Evolutionary conservation across 768 basidiomycete species (phyloP).

Genomic region (Tulasnella calospora): DNA sequence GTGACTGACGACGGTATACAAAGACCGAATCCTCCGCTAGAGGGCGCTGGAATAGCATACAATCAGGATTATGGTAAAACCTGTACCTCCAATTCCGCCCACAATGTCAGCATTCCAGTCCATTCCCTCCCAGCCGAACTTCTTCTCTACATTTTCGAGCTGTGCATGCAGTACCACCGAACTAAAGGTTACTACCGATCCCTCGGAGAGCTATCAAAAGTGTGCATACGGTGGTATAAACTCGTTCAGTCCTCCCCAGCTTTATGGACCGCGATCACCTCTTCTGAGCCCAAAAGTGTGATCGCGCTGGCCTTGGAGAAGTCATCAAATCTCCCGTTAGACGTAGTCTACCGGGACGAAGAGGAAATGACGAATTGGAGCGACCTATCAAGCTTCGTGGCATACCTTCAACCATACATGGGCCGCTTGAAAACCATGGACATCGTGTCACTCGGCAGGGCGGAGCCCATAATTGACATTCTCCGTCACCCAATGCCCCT

Average conservation of each 20-base stretch:
- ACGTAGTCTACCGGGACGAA: not conserved
- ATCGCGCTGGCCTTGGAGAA: not conserved
- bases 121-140: not conserved
- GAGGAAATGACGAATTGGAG: too few species aligned
- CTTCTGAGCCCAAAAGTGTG: not conserved
- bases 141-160: not conserved
- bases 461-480: too few species aligned
- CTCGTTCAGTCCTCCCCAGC: not conserved
- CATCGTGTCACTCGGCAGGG: too few species aligned
- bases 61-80: too few species aligned
- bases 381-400: too few species aligned
- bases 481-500: too few species aligned
- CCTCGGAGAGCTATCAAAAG: not conserved
- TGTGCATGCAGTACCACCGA: not conserved
- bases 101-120: not conserved
- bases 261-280: not conserved
- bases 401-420: too few species aligned
- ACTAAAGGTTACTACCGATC: not conserved
- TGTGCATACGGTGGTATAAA: not conserved
- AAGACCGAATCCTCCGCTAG: too few species aligned
- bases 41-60: too few species aligned
- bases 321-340: not conserved
- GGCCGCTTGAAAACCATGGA: too few species aligned
- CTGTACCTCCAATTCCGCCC: not conserved
- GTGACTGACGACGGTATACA: too few species aligned